Evolutionary conservation across 371 early-diverging fungal genomes (phyloP).

Genomic region (Mortierella sp.): DNA sequence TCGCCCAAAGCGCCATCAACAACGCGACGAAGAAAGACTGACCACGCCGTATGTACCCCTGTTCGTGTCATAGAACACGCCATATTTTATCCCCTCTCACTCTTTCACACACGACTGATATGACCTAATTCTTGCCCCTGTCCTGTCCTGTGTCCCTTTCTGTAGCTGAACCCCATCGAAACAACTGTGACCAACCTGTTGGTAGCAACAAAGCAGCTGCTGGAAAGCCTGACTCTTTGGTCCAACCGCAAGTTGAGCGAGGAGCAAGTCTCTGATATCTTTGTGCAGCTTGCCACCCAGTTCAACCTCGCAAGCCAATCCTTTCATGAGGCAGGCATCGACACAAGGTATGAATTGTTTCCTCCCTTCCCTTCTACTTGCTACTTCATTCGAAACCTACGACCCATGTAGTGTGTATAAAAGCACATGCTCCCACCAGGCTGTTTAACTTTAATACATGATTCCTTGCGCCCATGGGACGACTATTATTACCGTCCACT

Average conservation of each 20-base stretch:
- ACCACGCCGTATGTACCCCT: conserved; percentile 44
- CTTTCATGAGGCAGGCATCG: conserved; percentile 59
- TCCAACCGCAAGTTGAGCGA: conserved; percentile 55
- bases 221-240: conserved; percentile 68
- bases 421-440: no score
- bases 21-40: conserved; percentile 32
- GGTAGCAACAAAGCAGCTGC: conserved; percentile 63
- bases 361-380: no score
- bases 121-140: no score
- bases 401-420: no score
- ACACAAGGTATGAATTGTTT: conserved; percentile 61
- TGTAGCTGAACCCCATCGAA: conserved; percentile 64
- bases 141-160: neutral
- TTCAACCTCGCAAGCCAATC: conserved; percentile 59
- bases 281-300: conserved; percentile 64
- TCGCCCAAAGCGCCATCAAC: conserved; percentile 12
- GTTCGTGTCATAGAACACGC: no score
- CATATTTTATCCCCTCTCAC: no score
- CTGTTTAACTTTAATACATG: no score
- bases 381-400: no score
- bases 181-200: conserved; percentile 63
- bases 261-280: conserved; percentile 63
- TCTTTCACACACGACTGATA: no score
- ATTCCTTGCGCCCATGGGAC: neutral
- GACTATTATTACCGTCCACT: neutral